phyloP scores from a whole-genome alignment of 192 early-diverging fungal species.

The Backusella luteola region DNA sequence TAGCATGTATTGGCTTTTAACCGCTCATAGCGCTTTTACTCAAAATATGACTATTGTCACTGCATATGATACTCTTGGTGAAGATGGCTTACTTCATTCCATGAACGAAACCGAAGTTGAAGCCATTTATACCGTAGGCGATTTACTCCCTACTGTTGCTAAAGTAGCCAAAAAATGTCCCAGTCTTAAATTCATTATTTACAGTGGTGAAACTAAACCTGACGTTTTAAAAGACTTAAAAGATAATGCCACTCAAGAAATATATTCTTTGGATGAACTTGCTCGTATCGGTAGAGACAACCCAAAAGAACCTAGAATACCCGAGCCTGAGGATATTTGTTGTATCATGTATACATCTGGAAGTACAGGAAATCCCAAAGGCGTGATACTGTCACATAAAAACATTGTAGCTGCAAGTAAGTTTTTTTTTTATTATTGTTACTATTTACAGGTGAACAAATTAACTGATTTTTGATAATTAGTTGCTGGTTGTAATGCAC shows the following conservation, averaged over 20 bases:
- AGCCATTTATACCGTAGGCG: conserved; percentile 72
- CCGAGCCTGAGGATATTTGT: conserved; percentile 68
- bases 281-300: conserved; percentile 60
- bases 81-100: conserved; percentile 78
- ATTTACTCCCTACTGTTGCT: conserved; percentile 63
- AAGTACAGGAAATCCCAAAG: conserved; percentile 92
- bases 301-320: conserved; percentile 62
- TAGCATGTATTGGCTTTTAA: conserved; percentile 63
- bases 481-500: conserved; percentile 59
- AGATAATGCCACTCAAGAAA: conserved; percentile 32
- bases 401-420: conserved; percentile 79
- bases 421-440: conserved; percentile 12
- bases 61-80: conserved; percentile 87
- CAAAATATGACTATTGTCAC: conserved; percentile 81
- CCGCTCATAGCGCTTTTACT: conserved; percentile 76
- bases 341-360: conserved; percentile 92
- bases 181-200: conserved; percentile 66
- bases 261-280: conserved; percentile 70
- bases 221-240: conserved; percentile 48
- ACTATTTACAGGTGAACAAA: background rate
- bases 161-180: conserved; percentile 60
- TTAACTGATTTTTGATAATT: conserved; percentile 12
- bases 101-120: conserved; percentile 77
- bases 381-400: conserved; percentile 81
- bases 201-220: conserved; percentile 61